Conservation (phyloP, 768 basidiomycete species). For the Russula abietina region DNA sequence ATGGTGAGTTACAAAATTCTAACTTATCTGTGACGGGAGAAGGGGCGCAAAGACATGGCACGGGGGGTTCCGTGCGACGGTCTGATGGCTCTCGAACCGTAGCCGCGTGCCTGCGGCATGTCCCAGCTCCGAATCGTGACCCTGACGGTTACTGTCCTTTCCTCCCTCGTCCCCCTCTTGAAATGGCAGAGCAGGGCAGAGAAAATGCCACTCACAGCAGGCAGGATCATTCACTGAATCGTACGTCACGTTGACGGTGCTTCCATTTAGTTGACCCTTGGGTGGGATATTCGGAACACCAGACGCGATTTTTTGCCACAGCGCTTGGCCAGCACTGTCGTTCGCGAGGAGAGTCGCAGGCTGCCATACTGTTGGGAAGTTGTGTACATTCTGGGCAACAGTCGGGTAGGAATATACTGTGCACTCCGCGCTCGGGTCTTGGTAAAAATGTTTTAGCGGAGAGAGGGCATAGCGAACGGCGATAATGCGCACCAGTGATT, state of each 20-base stretch:
- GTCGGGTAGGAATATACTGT: slow-evolving; percentile 19
- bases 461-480: neutral
- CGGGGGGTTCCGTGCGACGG: neutral
- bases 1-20: neutral
- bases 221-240: slow-evolving; percentile 20
- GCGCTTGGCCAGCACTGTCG: slow-evolving; percentile 26
- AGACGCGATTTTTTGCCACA: slow-evolving; percentile 40
- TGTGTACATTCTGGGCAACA: neutral
- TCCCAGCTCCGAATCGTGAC: neutral
- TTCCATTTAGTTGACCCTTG: slow-evolving; percentile 28
- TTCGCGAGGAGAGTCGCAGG: slow-evolving; percentile 18
- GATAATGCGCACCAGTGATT: slow-evolving; percentile 9
- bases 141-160: too few species aligned
- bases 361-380: slow-evolving; percentile 17
- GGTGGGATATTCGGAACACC: slow-evolving; percentile 44
- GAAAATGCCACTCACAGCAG: slow-evolving; percentile 19
- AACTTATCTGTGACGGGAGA: neutral
- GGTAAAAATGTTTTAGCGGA: neutral
- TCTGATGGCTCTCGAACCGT: too few species aligned
- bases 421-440: slow-evolving; percentile 21
- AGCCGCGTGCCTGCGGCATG: too few species aligned
- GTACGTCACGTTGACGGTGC: slow-evolving; percentile 6
- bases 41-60: neutral
- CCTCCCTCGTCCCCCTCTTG: too few species aligned
- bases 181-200: neutral